phyloP scores from a whole-genome alignment of 805 yeast genomes.

The Wickerhamiella brachini region DNA sequence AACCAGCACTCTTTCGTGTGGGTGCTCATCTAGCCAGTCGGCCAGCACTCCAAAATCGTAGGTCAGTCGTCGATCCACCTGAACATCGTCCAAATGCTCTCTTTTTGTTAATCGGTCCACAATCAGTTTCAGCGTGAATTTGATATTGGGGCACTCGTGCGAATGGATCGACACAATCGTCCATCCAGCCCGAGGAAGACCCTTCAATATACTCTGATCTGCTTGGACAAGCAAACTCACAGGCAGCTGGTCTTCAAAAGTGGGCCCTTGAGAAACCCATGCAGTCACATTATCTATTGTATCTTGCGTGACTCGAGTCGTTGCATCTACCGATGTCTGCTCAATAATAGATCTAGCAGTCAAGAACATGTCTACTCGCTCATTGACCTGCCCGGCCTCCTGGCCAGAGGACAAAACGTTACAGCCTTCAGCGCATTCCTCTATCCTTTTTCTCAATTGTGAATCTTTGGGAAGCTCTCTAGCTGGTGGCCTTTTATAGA shows the following conservation, averaged over 20 bases:
- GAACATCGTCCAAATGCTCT: slow-evolving; percentile 8
- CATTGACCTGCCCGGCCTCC: not conserved
- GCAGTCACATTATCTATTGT: not conserved
- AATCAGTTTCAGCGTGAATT: slow-evolving; percentile 22
- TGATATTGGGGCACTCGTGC: slow-evolving; percentile 25
- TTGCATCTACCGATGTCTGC: not conserved
- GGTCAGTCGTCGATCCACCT: slow-evolving; percentile 23
- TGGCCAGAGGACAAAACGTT: too few relatives aligned
- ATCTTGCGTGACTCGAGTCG: not conserved
- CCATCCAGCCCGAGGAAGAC: slow-evolving; percentile 10
- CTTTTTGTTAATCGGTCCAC: slow-evolving; percentile 22
- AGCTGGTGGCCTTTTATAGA: not conserved
- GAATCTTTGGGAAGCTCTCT: not conserved
- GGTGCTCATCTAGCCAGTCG: slow-evolving; percentile 20
- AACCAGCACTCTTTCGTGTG: slow-evolving; percentile 15
- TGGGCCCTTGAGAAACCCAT: not conserved
- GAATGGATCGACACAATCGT: slow-evolving; percentile 21
- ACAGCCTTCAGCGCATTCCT: not conserved
- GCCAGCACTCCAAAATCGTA: slow-evolving; percentile 26
- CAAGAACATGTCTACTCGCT: not conserved
- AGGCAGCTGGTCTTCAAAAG: not conserved
- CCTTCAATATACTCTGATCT: slow-evolving; percentile 15
- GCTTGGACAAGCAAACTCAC: slow-evolving; percentile 4
- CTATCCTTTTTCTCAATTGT: not conserved
- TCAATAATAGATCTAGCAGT: not conserved